These are phyloP conservation scores for Cercophora sp. DNA, from an alignment of 495 filamentous ascomycete genomes.

Conservation along the genomic window DNA sequence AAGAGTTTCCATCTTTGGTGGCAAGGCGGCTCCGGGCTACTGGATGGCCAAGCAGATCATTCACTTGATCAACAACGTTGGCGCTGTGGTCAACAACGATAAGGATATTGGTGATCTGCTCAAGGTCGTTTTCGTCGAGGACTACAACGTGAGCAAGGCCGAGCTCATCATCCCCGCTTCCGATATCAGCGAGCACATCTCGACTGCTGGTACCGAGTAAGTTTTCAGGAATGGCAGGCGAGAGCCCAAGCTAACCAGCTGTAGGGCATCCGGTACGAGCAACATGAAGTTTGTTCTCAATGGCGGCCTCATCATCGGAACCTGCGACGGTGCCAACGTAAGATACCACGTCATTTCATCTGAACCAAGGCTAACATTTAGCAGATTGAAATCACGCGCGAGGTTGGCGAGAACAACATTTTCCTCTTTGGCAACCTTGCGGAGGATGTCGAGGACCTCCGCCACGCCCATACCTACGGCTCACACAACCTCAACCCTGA, in stretches of 20 bases:
- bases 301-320: constrained; percentile 94
- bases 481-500: constrained; percentile 69
- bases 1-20: constrained; percentile 95
- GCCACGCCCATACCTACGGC: constrained; percentile 83
- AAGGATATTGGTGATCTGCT: constrained; percentile 86
- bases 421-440: constrained; percentile 97
- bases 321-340: constrained; percentile 96
- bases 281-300: constrained; percentile 99
- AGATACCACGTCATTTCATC: constrained; percentile 27
- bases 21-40: constrained; percentile 95
- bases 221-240: no score
- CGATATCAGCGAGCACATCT: constrained; percentile 97
- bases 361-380: constrained; percentile 5
- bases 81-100: constrained; percentile 87
- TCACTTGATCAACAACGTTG: constrained; percentile 90
- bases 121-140: constrained; percentile 95
- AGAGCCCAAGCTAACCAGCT: no score
- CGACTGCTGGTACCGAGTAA: constrained; percentile 88
- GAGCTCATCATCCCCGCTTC: constrained; percentile 94
- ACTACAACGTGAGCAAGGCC: constrained; percentile 99
- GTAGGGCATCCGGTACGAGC: constrained; percentile 53
- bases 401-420: constrained; percentile 93
- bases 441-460: constrained; percentile 95
- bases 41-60: constrained; percentile 99
- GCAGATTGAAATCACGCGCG: constrained; percentile 95